phyloP scores from a whole-genome alignment of 345 rosid genomes.

The Eutrema yunnanense region DNA sequence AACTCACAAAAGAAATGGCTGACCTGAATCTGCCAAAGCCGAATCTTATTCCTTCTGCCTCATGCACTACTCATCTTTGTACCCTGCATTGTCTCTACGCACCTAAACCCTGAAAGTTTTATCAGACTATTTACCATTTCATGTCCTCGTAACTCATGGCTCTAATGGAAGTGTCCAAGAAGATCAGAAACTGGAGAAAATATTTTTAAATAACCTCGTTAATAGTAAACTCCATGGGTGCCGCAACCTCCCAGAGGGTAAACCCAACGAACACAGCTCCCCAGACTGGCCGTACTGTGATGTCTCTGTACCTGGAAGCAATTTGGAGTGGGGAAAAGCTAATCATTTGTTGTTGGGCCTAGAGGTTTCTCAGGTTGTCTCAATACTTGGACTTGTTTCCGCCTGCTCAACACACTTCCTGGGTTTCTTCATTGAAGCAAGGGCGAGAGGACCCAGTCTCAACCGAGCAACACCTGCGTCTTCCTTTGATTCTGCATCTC shows the following conservation, averaged over 20 bases:
- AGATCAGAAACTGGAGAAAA: neutral
- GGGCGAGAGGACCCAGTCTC: constrained; percentile 45
- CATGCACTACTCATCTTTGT: constrained; percentile 7
- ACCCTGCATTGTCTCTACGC: neutral
- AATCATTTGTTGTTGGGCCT: constrained; percentile 11
- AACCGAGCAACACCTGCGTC: constrained; percentile 36
- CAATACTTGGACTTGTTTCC: constrained; percentile 29
- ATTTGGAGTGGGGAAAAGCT: constrained; percentile 2
- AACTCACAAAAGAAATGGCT: neutral
- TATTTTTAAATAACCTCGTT: neutral
- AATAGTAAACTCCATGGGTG: neutral
- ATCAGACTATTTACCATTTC: neutral
- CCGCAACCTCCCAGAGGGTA: constrained; percentile 2
- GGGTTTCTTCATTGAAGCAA: constrained; percentile 41
- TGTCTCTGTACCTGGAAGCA: constrained; percentile 17
- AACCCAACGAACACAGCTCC: neutral
- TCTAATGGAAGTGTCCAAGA: neutral
- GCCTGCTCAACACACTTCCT: constrained; percentile 43
- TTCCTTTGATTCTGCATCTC: constrained; percentile 29
- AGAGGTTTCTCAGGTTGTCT: constrained; percentile 27
- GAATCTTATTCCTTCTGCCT: neutral
- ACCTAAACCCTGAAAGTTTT: neutral
- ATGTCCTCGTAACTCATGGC: neutral
- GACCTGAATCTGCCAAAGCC: neutral
- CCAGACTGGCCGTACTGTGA: neutral